phyloP scores from a whole-genome alignment of 805 yeast genomes.

The Torulaspora maleeae region DNA sequence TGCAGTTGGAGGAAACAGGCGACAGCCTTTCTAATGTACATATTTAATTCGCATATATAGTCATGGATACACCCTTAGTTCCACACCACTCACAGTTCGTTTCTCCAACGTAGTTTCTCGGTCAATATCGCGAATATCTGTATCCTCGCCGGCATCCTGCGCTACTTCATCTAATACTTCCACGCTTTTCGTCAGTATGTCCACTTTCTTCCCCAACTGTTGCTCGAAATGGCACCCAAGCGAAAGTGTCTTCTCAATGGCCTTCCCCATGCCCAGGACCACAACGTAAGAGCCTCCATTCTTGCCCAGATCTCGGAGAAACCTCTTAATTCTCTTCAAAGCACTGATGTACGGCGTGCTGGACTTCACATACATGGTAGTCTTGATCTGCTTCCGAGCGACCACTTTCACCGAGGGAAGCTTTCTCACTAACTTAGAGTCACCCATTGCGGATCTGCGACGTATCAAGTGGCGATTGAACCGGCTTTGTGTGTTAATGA shows the following conservation, averaged over 20 bases:
- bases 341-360: conserved; percentile 71
- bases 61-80: conserved; percentile 38
- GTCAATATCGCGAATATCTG: conserved; percentile 28
- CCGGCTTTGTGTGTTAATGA: not conserved
- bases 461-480: not conserved
- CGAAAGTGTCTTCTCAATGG: conserved; percentile 59
- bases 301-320: conserved; percentile 44
- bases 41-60: conserved; percentile 2
- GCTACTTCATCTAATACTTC: conserved; percentile 68
- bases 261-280: conserved; percentile 71
- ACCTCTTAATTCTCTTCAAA: conserved; percentile 56
- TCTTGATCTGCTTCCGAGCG: conserved; percentile 43
- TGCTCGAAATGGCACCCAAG: conserved; percentile 57
- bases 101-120: conserved; percentile 33
- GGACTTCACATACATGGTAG: conserved; percentile 54
- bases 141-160: conserved; percentile 27
- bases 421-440: conserved; percentile 13
- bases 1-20: not conserved
- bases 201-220: conserved; percentile 48
- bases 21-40: conserved; percentile 1
- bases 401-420: conserved; percentile 28
- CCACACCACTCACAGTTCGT: conserved; percentile 42
- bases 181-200: conserved; percentile 58
- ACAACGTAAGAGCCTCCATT: conserved; percentile 45
- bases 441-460: conserved; percentile 2